A percentile compares a stretch with the other conserved stretches of the same genome.
Evolutionary conservation across 768 basidiomycete genomes (phyloP).

Genomic region (Tylopilus cervinicoccineus): DNA sequence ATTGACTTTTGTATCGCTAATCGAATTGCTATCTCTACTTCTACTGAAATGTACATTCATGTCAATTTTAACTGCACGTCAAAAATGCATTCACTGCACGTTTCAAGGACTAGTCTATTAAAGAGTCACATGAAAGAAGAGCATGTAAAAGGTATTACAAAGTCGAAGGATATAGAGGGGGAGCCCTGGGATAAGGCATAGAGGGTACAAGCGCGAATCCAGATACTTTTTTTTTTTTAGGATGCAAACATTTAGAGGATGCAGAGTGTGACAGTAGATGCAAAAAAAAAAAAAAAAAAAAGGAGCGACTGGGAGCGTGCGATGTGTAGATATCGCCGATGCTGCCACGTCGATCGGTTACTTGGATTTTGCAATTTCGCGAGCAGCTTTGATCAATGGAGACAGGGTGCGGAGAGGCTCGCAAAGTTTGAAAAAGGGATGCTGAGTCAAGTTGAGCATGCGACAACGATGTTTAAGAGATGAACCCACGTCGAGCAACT

Average conservation of each 20-base stretch:
- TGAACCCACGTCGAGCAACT: constrained; percentile 64
- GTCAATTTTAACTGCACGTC: constrained; percentile 9
- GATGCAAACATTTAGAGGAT: constrained; percentile 16
- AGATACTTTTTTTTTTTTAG: constrained; percentile 7
- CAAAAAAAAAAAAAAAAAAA: constrained; percentile 4
- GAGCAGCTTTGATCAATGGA: constrained; percentile 88
- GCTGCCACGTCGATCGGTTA: constrained; percentile 4
- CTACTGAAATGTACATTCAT: constrained; percentile 10
- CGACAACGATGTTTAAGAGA: not conserved
- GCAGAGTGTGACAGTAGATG: too few species aligned
- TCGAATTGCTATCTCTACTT: not conserved
- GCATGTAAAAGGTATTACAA: constrained; percentile 30
- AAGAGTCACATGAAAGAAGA: constrained; percentile 15
- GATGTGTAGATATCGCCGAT: constrained; percentile 15
- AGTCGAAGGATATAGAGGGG: constrained; percentile 23
- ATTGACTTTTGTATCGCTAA: constrained; percentile 1
- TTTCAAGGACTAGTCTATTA: constrained; percentile 24
- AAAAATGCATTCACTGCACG: constrained; percentile 8
- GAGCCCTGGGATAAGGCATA: constrained; percentile 10
- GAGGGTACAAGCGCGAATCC: constrained; percentile 14
- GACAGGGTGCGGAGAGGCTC: constrained; percentile 85
- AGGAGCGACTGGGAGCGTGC: not conserved
- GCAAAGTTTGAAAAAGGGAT: constrained; percentile 83
- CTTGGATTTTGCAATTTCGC: constrained; percentile 74
- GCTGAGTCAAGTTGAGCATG: constrained; percentile 38